Base-by-base conservation (phyloP, 2,329 filamentous ascomycete genomes). In the Ophiocordyceps unilateralis region DNA sequence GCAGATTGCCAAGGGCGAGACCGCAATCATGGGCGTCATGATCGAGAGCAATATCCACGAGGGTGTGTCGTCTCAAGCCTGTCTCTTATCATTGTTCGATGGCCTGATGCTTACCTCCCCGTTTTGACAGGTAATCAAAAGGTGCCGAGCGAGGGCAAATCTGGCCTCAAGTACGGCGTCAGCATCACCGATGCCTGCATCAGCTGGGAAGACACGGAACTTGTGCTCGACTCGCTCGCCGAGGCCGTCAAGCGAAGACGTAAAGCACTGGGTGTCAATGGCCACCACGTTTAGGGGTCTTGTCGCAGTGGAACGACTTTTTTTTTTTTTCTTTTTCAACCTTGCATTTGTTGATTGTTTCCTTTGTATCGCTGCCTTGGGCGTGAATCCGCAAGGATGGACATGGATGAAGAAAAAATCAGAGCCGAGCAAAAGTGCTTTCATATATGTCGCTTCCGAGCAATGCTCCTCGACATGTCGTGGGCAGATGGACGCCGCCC, bases 121-220 rank as follows among this genome's bases (percentile, higher is more conserved):
- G n/a, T n/a, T n/a, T n/a, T n/a, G n/a, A 45, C 51, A 80, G 81
- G 88, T 51, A 83, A 73, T 63, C 91, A 98, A 61, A 95, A 95
- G 64, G 85, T 95, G 4, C 85, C 88, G 28, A 71, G 78, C 44
- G 85, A 93, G 65, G 89, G 88, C 57, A 86, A 83, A 62, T 70
- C 74, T 9, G 87, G 81, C 28, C 74, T 96, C 47, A 81, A 93
- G 67, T 88, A 94, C 63, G 91, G 91, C 53, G 83, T 96, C 57
- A 91, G 83, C 60, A 96, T 96, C 61, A 98, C 91, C 0, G 91
- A 98, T 63, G 89, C 91, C 41, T 98, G 91, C 65, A 95, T 98
- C 58, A 72, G 79, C 62, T 96, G 88, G 89, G 78, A 89, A 48
- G 85, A 93, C 53, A 96, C 91, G 4, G 80, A 88, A 53, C 65